A percentile compares a stretch with the other conserved stretches of the same genome.
phyloP scores from a whole-genome alignment of 768 basidiomycete species.

The Multifurca ochricompacta region DNA sequence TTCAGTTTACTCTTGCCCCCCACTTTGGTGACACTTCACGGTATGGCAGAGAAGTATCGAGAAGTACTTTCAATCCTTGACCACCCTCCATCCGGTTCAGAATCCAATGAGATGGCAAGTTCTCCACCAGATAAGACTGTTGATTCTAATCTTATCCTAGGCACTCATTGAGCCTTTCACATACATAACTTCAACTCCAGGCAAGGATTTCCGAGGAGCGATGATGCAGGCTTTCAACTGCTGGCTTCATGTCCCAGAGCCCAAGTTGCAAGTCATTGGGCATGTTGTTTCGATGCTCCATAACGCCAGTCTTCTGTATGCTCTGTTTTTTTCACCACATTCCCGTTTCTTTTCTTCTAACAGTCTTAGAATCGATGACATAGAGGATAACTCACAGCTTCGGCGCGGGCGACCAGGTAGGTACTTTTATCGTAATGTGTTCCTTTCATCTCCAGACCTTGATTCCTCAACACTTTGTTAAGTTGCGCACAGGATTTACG shows the following conservation, averaged over 20 bases:
- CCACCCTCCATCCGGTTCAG: background rate
- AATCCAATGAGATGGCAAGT: conserved; percentile 9
- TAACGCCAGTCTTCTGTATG: conserved; percentile 84
- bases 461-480: background rate
- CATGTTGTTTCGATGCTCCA: conserved; percentile 91
- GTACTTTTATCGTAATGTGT: conserved; percentile 9
- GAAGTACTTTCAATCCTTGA: conserved; percentile 11
- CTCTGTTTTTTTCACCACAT: background rate
- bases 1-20: background rate
- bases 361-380: conserved; percentile 76
- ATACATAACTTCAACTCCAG: conserved; percentile 76
- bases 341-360: background rate
- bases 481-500: conserved; percentile 96
- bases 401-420: conserved; percentile 77
- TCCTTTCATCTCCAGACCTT: background rate
- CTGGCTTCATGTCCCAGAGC: conserved; percentile 79
- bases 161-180: conserved; percentile 79
- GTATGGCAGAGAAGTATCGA: conserved; percentile 18
- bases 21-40: background rate
- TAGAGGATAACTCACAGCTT: conserved; percentile 85
- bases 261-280: conserved; percentile 65
- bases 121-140: background rate
- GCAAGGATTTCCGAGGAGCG: conserved; percentile 85
- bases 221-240: conserved; percentile 89
- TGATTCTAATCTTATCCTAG: conserved; percentile 23